These are phyloP conservation scores for Tricholoma furcatifolium DNA, from an alignment of 768 basidiomycete genomes.

Conservation along the genomic window DNA sequence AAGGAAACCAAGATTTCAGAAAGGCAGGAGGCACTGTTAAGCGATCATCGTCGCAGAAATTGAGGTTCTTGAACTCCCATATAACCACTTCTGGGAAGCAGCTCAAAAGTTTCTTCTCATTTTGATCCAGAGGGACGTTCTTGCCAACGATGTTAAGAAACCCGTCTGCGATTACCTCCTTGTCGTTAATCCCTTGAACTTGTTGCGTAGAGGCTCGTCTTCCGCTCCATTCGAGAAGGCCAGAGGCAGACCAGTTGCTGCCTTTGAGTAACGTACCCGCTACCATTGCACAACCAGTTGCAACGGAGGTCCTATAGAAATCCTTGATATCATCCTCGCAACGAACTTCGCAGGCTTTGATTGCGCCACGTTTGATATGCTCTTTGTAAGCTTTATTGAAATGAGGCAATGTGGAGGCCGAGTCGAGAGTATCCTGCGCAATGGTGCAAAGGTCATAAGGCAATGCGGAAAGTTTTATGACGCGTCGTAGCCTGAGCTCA, in stretches of 20 bases:
- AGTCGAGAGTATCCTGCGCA: background rate
- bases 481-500: slow-evolving; percentile 2
- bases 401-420: too few species aligned
- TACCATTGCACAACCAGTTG: background rate
- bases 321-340: background rate
- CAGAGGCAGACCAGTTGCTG: slow-evolving; percentile 1
- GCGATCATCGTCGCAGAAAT: background rate
- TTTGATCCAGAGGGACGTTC: background rate
- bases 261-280: slow-evolving; percentile 9
- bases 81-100: slow-evolving; percentile 9
- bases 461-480: background rate
- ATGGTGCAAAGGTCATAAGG: background rate
- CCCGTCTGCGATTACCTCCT: slow-evolving; percentile 11
- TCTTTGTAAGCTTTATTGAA: background rate
- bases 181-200: background rate
- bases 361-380: background rate
- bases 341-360: background rate
- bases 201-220: background rate
- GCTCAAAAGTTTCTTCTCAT: background rate
- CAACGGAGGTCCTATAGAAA: background rate
- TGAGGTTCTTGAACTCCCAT: slow-evolving; percentile 20
- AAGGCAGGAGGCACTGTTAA: background rate
- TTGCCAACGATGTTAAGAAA: slow-evolving; percentile 4
- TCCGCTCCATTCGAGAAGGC: background rate
- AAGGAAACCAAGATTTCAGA: background rate